A percentile compares a stretch with the other conserved stretches of the same genome.
Evolutionary conservation across 2,329 filamentous ascomycete species (phyloP).

Genomic region (Aureobasidium mangrovei): DNA sequence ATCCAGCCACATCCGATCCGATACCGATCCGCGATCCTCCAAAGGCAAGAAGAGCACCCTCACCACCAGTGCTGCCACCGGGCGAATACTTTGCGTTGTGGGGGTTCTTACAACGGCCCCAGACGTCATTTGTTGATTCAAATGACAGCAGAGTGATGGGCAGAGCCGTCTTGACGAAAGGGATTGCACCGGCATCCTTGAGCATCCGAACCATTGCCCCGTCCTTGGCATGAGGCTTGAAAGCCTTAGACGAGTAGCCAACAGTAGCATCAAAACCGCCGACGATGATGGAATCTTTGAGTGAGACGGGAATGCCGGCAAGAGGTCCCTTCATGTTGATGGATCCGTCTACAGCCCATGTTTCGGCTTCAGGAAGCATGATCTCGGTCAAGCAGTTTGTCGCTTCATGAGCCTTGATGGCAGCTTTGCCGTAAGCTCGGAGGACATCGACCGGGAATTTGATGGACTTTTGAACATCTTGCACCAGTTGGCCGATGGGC

Average conservation of each 20-base stretch:
- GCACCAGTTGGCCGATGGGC: constrained; percentile 69
- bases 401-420: constrained; percentile 70
- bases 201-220: constrained; percentile 66
- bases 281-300: constrained; percentile 71
- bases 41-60: constrained; percentile 71
- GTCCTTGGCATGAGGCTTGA: constrained; percentile 58
- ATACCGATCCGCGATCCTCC: constrained; percentile 79
- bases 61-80: constrained; percentile 80
- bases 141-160: constrained; percentile 82
- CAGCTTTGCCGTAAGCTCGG: constrained; percentile 78
- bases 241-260: constrained; percentile 65
- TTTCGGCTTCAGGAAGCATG: constrained; percentile 67
- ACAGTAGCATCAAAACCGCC: constrained; percentile 76
- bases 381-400: constrained; percentile 89
- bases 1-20: constrained; percentile 84
- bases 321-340: constrained; percentile 72
- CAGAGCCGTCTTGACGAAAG: constrained; percentile 87
- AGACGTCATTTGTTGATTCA: constrained; percentile 70
- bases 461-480: constrained; percentile 62
- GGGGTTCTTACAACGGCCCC: constrained; percentile 75
- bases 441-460: constrained; percentile 64
- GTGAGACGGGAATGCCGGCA: constrained; percentile 75
- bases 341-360: constrained; percentile 51
- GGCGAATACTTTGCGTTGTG: constrained; percentile 78
- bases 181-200: constrained; percentile 78